A percentile compares a stretch with the other conserved stretches of the same genome.
Conservation (phyloP, 2,329 filamentous ascomycete genomes). For the Sphaceloma murrayae region DNA sequence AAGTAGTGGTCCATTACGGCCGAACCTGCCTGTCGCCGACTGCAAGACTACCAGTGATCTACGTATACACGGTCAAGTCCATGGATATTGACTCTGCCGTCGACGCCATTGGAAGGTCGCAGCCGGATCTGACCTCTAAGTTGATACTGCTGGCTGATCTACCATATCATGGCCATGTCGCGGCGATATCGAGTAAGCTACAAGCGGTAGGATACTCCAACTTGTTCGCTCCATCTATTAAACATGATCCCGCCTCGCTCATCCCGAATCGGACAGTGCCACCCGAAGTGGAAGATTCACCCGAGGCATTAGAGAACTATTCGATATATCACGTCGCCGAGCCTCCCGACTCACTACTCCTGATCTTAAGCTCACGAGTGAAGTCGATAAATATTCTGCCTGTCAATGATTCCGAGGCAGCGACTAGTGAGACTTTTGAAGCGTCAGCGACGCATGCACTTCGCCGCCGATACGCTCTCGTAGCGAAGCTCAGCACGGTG, state of each 20-base stretch:
- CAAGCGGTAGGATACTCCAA: constrained; percentile 56
- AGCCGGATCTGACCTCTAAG: constrained; percentile 52
- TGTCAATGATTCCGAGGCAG: constrained; percentile 34
- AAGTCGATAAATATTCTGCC: constrained; percentile 69
- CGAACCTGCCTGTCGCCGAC: constrained; percentile 87
- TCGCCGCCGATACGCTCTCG: constrained; percentile 76
- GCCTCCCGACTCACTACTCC: constrained; percentile 70
- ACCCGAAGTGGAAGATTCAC: constrained; percentile 35
- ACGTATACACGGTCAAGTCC: constrained; percentile 71
- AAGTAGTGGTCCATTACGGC: constrained; percentile 91
- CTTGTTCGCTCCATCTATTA: constrained; percentile 59
- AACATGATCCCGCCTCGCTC: constrained; percentile 66
- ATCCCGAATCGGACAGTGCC: constrained; percentile 77
- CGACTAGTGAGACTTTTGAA: constrained; percentile 32
- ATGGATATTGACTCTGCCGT: constrained; percentile 54
- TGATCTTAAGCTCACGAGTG: constrained; percentile 78
- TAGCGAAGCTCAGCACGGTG: constrained; percentile 69
- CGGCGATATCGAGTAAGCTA: constrained; percentile 47
- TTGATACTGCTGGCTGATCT: constrained; percentile 82
- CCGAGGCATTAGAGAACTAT: constrained; percentile 51
- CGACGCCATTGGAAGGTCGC: constrained; percentile 57
- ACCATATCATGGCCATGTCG: constrained; percentile 69
- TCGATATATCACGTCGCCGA: constrained; percentile 77
- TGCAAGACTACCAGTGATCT: constrained; percentile 73
- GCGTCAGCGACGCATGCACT: constrained; percentile 50